Conservation (phyloP, 176 grass and related monocot species). For the Zea luxurians region DNA sequence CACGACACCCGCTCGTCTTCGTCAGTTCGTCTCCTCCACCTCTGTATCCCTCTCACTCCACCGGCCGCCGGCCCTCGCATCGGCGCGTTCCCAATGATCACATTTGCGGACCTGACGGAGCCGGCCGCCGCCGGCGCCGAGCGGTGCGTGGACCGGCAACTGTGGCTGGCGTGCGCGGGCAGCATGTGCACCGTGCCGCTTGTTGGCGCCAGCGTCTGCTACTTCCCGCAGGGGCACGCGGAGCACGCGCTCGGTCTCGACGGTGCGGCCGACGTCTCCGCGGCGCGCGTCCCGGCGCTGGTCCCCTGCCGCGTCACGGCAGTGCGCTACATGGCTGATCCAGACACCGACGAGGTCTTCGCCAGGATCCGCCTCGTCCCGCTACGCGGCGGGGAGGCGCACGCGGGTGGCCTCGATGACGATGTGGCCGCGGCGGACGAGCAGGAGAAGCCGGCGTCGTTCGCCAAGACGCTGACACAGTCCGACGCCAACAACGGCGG, state of each 20-base stretch:
- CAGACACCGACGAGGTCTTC: slow-evolving; percentile 86
- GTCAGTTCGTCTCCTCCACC: background rate
- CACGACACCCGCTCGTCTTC: slow-evolving; percentile 16
- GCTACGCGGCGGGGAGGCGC: slow-evolving; percentile 22
- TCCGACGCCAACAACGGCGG: slow-evolving; percentile 97
- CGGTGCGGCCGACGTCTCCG: slow-evolving; percentile 29
- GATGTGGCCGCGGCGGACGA: slow-evolving; percentile 18
- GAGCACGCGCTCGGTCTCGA: slow-evolving; percentile 73
- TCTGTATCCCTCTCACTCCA: background rate
- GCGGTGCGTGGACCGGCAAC: slow-evolving; percentile 71
- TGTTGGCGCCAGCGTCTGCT: slow-evolving; percentile 71
- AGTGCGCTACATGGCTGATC: slow-evolving; percentile 78
- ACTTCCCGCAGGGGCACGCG: slow-evolving; percentile 97
- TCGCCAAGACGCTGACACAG: slow-evolving; percentile 97
- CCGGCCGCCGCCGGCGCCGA: slow-evolving; percentile 48
- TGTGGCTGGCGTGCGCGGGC: slow-evolving; percentile 94
- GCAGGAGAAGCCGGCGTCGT: slow-evolving; percentile 77
- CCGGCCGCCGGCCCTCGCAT: background rate
- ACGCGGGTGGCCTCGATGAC: slow-evolving; percentile 16
- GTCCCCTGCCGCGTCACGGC: slow-evolving; percentile 65
- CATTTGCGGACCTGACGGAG: slow-evolving; percentile 61
- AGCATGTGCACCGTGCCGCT: slow-evolving; percentile 86
- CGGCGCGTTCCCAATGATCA: slow-evolving; percentile 52
- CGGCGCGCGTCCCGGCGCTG: slow-evolving; percentile 44
- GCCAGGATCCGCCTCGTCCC: slow-evolving; percentile 68